Evolutionary conservation across 1,139 yeast species (phyloP).

Genomic region (Candida albicans): DNA sequence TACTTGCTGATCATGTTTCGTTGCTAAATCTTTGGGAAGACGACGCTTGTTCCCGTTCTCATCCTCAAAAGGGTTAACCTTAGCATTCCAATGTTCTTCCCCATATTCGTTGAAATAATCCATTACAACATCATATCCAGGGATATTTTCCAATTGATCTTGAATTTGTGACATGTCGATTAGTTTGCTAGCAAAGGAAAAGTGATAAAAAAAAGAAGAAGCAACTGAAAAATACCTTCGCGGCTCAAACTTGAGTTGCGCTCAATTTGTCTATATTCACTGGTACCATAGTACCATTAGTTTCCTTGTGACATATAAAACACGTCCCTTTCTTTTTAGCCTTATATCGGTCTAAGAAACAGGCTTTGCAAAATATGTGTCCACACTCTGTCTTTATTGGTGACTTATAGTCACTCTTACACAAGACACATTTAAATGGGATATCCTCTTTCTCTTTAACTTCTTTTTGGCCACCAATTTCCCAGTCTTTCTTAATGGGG

Average conservation of each 20-base stretch:
- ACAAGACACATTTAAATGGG: slow-evolving; percentile 67
- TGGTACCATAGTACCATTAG: slow-evolving; percentile 49
- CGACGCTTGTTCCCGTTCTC: slow-evolving; percentile 55
- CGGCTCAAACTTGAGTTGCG: no score
- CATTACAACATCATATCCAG: slow-evolving; percentile 55
- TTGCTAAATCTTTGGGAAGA: slow-evolving; percentile 53
- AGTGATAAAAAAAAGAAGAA: not conserved
- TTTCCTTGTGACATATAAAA: slow-evolving; percentile 56
- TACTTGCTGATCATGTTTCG: slow-evolving; percentile 60
- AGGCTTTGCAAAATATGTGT: slow-evolving; percentile 65
- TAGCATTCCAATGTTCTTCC: slow-evolving; percentile 55
- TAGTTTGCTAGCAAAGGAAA: not conserved
- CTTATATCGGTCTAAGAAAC: slow-evolving; percentile 56
- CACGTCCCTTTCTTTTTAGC: slow-evolving; percentile 46
- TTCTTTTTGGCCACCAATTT: slow-evolving; percentile 25
- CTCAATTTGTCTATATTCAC: slow-evolving; percentile 4
- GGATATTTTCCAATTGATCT: slow-evolving; percentile 49
- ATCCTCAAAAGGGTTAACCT: slow-evolving; percentile 71
- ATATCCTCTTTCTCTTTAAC: slow-evolving; percentile 25
- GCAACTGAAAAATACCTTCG: not conserved
- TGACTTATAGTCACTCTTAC: slow-evolving; percentile 53
- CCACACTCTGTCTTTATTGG: slow-evolving; percentile 67
- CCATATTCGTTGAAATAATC: slow-evolving; percentile 66
- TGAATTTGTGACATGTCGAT: slow-evolving; percentile 29
- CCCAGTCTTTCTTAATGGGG: slow-evolving; percentile 76